Evolutionary conservation across 495 filamentous ascomycete genomes (phyloP).

Genomic region (Hypoxylon perforatum): DNA sequence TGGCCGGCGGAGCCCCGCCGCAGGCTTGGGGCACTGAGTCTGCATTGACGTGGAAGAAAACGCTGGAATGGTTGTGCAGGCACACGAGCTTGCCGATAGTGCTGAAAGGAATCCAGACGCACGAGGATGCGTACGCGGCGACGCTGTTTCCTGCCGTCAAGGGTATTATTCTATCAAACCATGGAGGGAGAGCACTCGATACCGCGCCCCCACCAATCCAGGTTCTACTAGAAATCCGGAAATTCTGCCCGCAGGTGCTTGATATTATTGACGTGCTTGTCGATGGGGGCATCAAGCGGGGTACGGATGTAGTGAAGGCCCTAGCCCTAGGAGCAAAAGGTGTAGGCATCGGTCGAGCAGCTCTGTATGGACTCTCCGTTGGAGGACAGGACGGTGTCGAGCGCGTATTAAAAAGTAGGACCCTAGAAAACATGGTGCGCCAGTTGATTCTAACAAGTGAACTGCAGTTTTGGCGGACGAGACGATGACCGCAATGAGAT

Average conservation of each 20-base stretch:
- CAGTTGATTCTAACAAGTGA: constrained; percentile 9
- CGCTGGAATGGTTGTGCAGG: constrained; percentile 71
- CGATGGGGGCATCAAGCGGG: constrained; percentile 80
- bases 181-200: constrained; percentile 79
- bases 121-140: constrained; percentile 81
- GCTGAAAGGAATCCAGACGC: constrained; percentile 82
- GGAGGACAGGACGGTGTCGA: constrained; percentile 81
- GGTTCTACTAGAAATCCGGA: constrained; percentile 80
- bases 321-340: constrained; percentile 79
- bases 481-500: constrained; percentile 37
- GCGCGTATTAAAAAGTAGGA: constrained; percentile 76
- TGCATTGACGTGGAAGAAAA: constrained; percentile 77
- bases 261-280: constrained; percentile 76
- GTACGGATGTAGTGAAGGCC: constrained; percentile 84
- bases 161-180: constrained; percentile 85
- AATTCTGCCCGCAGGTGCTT: constrained; percentile 82
- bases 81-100: constrained; percentile 78
- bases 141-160: constrained; percentile 71
- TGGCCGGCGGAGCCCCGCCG: constrained; percentile 50
- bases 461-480: constrained; percentile 34
- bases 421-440: constrained; percentile 64
- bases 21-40: constrained; percentile 71
- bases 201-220: constrained; percentile 81
- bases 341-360: constrained; percentile 79
- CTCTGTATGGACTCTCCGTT: constrained; percentile 77